A percentile compares a stretch with the other conserved stretches of the same genome.
phyloP scores from a whole-genome alignment of 2,329 filamentous ascomycete genomes.

The Aspergillus eucalypticola region DNA sequence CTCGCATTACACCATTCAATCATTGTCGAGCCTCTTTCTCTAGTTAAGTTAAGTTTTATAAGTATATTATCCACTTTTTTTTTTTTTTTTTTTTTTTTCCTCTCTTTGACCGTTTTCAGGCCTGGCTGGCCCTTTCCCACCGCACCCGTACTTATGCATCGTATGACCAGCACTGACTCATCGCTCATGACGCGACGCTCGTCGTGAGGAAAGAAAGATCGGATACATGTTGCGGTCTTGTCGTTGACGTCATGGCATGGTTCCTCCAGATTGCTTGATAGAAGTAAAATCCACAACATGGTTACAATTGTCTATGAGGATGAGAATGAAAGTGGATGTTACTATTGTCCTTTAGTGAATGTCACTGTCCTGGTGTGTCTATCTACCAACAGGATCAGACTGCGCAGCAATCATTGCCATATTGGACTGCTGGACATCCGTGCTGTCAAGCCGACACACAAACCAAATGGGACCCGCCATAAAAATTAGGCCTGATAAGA shows the following conservation, averaged over 20 bases:
- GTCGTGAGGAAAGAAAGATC: background rate
- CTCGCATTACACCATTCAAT: background rate
- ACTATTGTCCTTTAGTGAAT: background rate
- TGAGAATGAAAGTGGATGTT: background rate
- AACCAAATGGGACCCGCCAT: background rate
- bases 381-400: background rate
- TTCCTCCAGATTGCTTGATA: background rate
- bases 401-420: constrained; percentile 8
- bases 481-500: constrained; percentile 4
- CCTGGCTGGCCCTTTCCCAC: background rate
- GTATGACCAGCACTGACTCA: constrained; percentile 3
- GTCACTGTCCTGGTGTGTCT: background rate
- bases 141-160: background rate
- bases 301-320: background rate
- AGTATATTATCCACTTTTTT: too few relatives aligned
- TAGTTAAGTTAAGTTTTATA: background rate
- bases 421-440: constrained; percentile 10
- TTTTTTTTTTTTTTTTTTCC: too few relatives aligned
- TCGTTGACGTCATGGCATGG: background rate
- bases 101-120: background rate
- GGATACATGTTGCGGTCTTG: background rate
- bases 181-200: background rate
- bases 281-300: background rate
- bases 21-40: background rate
- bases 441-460: constrained; percentile 2